These are phyloP conservation scores for Pseudogymnoascus sp. DNA, from an alignment of 2,329 filamentous ascomycete genomes.

Conservation along the genomic window DNA sequence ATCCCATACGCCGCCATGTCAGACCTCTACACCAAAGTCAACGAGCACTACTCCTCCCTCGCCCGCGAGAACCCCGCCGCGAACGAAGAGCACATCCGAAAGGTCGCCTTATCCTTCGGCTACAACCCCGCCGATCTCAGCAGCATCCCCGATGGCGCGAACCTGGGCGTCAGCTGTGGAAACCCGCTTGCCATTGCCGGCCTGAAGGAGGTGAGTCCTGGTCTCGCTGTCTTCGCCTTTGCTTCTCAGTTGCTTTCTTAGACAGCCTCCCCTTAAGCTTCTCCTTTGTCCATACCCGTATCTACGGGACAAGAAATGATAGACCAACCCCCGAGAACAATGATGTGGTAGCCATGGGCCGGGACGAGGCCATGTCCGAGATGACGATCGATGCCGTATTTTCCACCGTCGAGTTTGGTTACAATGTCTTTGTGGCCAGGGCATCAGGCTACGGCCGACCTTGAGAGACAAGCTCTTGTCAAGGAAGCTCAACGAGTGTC, in stretches of 20 bases:
- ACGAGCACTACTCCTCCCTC: conserved; percentile 11
- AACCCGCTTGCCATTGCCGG: conserved; percentile 19
- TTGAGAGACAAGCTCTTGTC: no score
- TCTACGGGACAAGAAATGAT: no score
- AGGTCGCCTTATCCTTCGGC: conserved; percentile 18
- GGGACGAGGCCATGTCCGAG: no score
- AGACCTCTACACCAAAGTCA: conserved; percentile 3
- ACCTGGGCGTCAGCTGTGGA: conserved; percentile 21
- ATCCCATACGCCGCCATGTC: not conserved
- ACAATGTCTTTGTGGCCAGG: no score
- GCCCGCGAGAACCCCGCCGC: conserved; percentile 1
- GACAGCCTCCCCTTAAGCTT: not conserved
- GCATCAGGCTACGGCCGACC: no score
- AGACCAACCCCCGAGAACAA: no score
- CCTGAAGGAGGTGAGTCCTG: not conserved
- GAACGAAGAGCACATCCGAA: conserved; percentile 8
- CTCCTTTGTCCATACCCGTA: not conserved
- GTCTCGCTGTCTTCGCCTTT: not conserved
- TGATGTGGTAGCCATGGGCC: no score
- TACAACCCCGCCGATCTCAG: conserved; percentile 20
- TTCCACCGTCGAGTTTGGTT: no score
- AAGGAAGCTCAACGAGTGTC: no score
- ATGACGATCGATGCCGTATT: no score
- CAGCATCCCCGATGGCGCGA: conserved; percentile 18
- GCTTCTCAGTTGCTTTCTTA: not conserved